Evolutionary conservation across 192 early-diverging fungal genomes (phyloP).

Genomic region (Coemansia sp.): DNA sequence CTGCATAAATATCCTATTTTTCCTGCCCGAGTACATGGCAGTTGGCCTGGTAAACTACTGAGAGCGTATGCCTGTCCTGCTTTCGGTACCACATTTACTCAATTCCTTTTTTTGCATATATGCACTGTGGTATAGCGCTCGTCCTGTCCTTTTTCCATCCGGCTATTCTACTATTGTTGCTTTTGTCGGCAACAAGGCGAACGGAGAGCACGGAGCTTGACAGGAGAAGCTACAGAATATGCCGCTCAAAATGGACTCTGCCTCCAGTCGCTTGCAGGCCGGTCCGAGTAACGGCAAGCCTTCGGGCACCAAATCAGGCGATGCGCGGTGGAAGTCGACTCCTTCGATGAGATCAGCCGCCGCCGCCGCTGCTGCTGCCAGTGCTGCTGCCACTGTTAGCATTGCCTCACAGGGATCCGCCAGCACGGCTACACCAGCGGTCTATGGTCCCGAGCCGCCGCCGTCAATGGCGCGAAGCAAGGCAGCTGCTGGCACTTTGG

Average conservation of each 20-base stretch:
- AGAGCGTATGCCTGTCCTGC: background rate
- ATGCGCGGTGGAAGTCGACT: background rate
- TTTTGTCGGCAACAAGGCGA: background rate
- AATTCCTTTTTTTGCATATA: background rate
- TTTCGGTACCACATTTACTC: background rate
- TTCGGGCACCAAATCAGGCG: background rate
- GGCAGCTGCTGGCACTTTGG: background rate
- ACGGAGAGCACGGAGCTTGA: background rate
- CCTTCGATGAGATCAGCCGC: background rate
- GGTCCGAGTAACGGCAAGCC: background rate
- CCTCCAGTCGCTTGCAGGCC: background rate
- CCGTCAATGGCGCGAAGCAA: conserved; percentile 42
- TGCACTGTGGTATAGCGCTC: background rate
- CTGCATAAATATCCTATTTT: conserved; percentile 4
- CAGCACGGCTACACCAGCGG: conserved; percentile 5
- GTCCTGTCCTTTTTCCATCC: background rate
- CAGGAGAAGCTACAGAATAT: background rate
- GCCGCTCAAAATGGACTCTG: conserved; percentile 3
- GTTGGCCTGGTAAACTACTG: background rate
- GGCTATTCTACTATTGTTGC: background rate
- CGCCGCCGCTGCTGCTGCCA: background rate
- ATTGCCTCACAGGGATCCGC: background rate
- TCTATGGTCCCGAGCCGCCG: conserved; percentile 47
- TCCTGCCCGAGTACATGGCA: background rate
- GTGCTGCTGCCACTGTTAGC: background rate